Conservation (phyloP, 2,329 filamentous ascomycete species). For the Cytospora piceae region DNA sequence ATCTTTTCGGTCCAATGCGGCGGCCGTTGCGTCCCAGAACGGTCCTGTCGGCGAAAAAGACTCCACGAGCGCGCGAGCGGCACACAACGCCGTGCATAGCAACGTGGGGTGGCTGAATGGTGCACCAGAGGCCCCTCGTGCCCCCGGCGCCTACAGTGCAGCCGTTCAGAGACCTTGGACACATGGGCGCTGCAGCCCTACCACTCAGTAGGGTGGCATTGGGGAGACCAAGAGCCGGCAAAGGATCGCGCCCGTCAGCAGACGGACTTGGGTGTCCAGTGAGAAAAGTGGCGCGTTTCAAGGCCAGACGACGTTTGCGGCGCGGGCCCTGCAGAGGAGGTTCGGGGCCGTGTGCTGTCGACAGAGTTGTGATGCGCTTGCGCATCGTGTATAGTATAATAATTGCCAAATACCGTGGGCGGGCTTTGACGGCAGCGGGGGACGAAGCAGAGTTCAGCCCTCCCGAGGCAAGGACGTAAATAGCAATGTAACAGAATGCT, state of each 20-base stretch:
- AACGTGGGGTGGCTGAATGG: not conserved
- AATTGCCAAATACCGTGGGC: not conserved
- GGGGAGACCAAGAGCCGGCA: too few relatives aligned
- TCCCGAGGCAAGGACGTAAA: not conserved
- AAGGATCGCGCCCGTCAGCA: not conserved
- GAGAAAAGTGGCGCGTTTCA: not conserved
- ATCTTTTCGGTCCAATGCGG: not conserved
- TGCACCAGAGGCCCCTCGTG: not conserved
- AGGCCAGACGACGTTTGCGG: not conserved
- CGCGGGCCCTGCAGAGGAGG: not conserved
- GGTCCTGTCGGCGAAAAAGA: not conserved
- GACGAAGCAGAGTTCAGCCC: not conserved
- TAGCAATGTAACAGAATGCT: not conserved
- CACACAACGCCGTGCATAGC: not conserved
- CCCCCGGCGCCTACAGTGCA: not conserved
- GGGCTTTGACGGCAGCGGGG: too few relatives aligned
- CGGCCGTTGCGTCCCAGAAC: not conserved
- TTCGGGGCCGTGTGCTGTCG: too few relatives aligned
- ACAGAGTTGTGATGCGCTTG: too few relatives aligned
- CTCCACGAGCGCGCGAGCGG: too few relatives aligned
- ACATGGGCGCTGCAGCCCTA: not conserved
- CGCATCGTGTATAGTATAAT: not conserved
- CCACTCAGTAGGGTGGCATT: not conserved
- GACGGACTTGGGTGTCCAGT: not conserved
- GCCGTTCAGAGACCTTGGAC: not conserved